These are phyloP conservation scores for Tremella yokohamensis DNA, from an alignment of 768 basidiomycete species.

Conservation along the genomic window DNA sequence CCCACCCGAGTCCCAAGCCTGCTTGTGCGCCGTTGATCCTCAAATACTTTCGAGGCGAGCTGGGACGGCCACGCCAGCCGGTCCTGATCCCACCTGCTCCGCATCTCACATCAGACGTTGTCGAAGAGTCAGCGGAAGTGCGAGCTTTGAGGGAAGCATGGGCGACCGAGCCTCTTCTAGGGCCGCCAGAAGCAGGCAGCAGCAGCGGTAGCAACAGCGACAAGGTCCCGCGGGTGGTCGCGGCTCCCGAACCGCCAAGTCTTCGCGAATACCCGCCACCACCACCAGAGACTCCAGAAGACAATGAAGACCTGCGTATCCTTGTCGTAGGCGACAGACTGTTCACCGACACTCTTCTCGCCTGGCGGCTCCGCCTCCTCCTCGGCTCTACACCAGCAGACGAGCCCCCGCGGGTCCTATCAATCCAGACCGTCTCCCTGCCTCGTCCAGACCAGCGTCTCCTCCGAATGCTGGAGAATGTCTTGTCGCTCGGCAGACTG, in stretches of 20 bases:
- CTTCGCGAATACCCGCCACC: too few species aligned
- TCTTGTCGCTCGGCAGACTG: slow-evolving; percentile 20
- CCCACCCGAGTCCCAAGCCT: slow-evolving; percentile 74
- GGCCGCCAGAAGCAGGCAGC: slow-evolving; percentile 45
- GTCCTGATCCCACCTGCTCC: slow-evolving; percentile 9
- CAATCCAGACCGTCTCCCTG: slow-evolving; percentile 46
- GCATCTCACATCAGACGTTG: slow-evolving; percentile 25
- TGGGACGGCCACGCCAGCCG: slow-evolving; percentile 49
- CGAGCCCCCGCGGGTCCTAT: slow-evolving; percentile 27
- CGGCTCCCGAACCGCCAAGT: background rate
- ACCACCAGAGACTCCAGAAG: too few species aligned
- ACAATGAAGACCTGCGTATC: slow-evolving; percentile 54
- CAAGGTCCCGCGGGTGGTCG: background rate
- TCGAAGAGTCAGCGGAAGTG: slow-evolving; percentile 49
- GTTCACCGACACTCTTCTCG: slow-evolving; percentile 85
- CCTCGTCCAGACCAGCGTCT: slow-evolving; percentile 44
- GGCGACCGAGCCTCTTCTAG: slow-evolving; percentile 48
- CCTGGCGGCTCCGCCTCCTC: slow-evolving; percentile 57
- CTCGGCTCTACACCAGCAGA: slow-evolving; percentile 10
- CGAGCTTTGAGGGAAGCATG: slow-evolving; percentile 15
- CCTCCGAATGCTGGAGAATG: slow-evolving; percentile 45
- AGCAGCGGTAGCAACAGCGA: background rate
- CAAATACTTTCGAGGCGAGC: slow-evolving; percentile 64
- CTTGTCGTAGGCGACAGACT: slow-evolving; percentile 87
- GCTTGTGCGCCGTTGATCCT: slow-evolving; percentile 71